Conservation (phyloP, 371 early-diverging fungal species). For the Capniomyces stellatus region DNA sequence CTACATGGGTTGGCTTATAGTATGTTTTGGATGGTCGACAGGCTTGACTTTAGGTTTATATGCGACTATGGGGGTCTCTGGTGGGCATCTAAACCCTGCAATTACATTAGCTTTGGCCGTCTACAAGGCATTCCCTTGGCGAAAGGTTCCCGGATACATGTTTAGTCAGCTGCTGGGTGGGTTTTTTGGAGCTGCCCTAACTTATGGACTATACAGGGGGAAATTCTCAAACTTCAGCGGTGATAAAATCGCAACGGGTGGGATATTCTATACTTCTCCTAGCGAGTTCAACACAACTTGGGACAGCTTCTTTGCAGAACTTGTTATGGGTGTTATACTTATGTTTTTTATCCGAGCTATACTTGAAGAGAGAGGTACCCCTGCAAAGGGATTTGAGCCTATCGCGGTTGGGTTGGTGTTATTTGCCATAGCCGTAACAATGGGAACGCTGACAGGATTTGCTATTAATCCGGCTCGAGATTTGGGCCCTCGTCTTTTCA, state of each 20-base stretch:
- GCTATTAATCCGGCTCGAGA: conserved; percentile 81
- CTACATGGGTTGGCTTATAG: conserved; percentile 10
- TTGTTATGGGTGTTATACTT: conserved; percentile 58
- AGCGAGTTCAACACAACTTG: conserved; percentile 30
- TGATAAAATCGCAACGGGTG: conserved; percentile 38
- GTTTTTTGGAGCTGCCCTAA: conserved; percentile 46
- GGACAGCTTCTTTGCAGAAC: conserved; percentile 54
- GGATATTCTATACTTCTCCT: conserved; percentile 51
- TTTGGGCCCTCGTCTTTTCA: conserved; percentile 69
- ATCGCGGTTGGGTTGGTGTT: conserved; percentile 44
- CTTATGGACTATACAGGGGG: conserved; percentile 23
- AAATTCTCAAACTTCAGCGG: conserved; percentile 31
- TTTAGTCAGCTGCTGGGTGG: conserved; percentile 49
- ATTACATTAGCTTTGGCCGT: conserved; percentile 49
- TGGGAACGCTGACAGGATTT: conserved; percentile 55
- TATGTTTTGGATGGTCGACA: conserved; percentile 37
- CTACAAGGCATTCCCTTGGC: conserved; percentile 45
- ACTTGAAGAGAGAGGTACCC: conserved; percentile 46
- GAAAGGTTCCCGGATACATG: conserved; percentile 42
- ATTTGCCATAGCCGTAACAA: conserved; percentile 37
- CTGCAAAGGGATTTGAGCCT: conserved; percentile 29
- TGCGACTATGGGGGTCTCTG: conserved; percentile 50
- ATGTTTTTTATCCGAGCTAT: conserved; percentile 47
- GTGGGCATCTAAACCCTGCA: conserved; percentile 70
- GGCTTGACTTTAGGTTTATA: conserved; percentile 40